Percentiles rank a stretch among this genome's conserved stretches.
phyloP scores from a whole-genome alignment of 306 rosid species.

The Quercus dentata region DNA sequence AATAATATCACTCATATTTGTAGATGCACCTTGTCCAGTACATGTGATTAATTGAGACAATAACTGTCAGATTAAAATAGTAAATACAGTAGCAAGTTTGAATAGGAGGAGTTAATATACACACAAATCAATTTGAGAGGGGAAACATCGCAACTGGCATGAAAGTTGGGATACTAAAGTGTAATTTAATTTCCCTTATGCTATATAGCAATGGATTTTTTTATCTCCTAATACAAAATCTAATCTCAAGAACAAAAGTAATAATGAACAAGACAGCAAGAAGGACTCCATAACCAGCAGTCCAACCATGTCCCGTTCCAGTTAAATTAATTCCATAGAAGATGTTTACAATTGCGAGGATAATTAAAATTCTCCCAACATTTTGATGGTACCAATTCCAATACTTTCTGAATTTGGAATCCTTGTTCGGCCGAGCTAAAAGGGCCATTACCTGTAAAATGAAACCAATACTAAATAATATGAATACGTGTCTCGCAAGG shows the following conservation, averaged over 20 bases:
- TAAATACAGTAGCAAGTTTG: no score
- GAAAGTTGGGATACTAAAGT: not conserved
- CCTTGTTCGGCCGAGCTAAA: constrained; percentile 55
- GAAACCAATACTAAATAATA: not conserved
- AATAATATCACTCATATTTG: no score
- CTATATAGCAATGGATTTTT: not conserved
- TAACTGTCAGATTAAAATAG: no score
- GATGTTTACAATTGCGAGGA: constrained; percentile 57
- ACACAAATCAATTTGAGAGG: not conserved
- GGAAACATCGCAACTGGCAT: not conserved
- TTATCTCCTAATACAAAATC: constrained; percentile 28
- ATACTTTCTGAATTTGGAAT: constrained; percentile 52
- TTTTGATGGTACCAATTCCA: constrained; percentile 75
- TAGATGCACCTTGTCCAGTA: no score
- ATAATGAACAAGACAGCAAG: constrained; percentile 41
- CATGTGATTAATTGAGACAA: no score
- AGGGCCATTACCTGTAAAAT: constrained; percentile 54
- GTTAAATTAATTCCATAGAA: constrained; percentile 75
- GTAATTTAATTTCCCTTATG: not conserved
- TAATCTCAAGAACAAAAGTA: constrained; percentile 48
- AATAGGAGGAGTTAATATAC: no score
- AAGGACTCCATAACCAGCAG: constrained; percentile 52
- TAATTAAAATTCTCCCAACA: constrained; percentile 53
- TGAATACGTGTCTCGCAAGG: no score
- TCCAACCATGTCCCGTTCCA: constrained; percentile 49